phyloP scores from a whole-genome alignment of 2,329 filamentous ascomycete genomes.

The Penicillium sp. region DNA sequence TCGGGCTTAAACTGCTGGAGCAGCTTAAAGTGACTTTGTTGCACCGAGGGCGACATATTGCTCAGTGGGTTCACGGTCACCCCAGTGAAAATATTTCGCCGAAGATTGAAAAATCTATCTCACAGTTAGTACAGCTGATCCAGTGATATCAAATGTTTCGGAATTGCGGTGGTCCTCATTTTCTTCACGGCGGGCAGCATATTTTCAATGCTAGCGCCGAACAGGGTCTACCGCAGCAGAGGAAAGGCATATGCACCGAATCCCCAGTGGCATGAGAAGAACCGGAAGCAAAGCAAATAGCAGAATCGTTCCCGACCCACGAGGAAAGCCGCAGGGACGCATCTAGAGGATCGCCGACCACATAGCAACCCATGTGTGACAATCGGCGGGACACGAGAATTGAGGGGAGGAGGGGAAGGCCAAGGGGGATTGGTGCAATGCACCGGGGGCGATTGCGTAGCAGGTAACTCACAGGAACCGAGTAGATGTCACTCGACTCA shows the following conservation, averaged over 20 bases:
- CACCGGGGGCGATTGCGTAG: neutral
- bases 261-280: conserved; percentile 11
- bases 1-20: conserved; percentile 86
- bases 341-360: conserved; percentile 7
- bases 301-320: conserved; percentile 2
- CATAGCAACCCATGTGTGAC: conserved; percentile 15
- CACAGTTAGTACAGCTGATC: conserved; percentile 20
- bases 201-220: conserved; percentile 2
- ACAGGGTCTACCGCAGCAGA: neutral
- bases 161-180: neutral
- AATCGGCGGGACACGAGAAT: conserved; percentile 24
- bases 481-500: conserved; percentile 32
- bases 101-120: conserved; percentile 25
- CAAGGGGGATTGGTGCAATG: conserved; percentile 6
- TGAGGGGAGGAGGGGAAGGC: conserved; percentile 5
- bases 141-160: too few species aligned
- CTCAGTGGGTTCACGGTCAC: conserved; percentile 23
- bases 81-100: conserved; percentile 25
- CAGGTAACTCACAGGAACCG: conserved; percentile 34
- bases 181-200: conserved; percentile 2
- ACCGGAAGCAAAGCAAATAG: neutral
- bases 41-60: conserved; percentile 60
- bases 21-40: conserved; percentile 71
- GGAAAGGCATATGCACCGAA: conserved; percentile 19
- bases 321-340: conserved; percentile 7